Evolutionary conservation across 352 stramenopile species (phyloP).

Genomic region (Globisporangium recalcitrans): DNA sequence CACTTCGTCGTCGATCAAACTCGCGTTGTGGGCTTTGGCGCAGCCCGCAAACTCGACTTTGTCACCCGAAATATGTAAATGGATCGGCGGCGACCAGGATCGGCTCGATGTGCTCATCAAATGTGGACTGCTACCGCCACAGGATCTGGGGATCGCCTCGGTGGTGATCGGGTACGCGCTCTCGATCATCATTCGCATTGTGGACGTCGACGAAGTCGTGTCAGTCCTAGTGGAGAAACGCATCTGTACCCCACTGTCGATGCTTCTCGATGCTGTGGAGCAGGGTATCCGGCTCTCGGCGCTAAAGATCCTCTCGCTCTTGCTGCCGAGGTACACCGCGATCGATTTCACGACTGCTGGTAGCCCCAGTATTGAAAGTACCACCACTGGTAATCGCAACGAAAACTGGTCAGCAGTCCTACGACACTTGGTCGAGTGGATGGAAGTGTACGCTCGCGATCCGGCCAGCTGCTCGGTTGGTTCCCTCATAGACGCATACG

Average conservation of each 20-base stretch:
- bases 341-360: neutral
- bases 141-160: conserved; percentile 25
- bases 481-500: conserved; percentile 38
- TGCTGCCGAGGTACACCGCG: conserved; percentile 22
- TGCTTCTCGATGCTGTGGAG: conserved; percentile 52
- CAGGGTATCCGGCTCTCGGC: conserved; percentile 37
- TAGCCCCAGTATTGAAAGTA: neutral
- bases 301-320: conserved; percentile 38
- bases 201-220: conserved; percentile 17
- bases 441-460: conserved; percentile 60
- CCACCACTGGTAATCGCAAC: conserved; percentile 3
- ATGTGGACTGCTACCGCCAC: conserved; percentile 29
- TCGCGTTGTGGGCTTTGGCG: conserved; percentile 39
- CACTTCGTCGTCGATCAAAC: conserved; percentile 27
- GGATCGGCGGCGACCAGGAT: conserved; percentile 27
- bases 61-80: conserved; percentile 19
- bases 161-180: conserved; percentile 39
- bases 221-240: conserved; percentile 27
- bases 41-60: conserved; percentile 30
- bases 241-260: conserved; percentile 36
- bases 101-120: conserved; percentile 34
- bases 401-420: conserved; percentile 44
- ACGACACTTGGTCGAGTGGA: conserved; percentile 60
- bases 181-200: conserved; percentile 29
- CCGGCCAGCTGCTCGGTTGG: conserved; percentile 23